These are phyloP conservation scores for Thalia dealbata DNA, from an alignment of 176 grass and related monocot species.

Conservation along the genomic window DNA sequence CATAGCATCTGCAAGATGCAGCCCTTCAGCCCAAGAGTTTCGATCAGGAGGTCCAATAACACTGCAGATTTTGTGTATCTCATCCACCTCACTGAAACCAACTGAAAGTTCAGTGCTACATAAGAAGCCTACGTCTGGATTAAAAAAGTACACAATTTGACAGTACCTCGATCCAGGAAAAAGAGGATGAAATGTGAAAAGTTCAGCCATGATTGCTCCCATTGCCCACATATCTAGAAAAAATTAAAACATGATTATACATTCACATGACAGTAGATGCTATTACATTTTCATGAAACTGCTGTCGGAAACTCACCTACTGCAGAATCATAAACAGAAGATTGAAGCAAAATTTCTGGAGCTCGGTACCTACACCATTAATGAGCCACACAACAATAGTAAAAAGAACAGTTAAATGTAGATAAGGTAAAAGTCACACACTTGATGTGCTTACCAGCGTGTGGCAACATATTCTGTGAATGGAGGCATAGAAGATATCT, in stretches of 20 bases:
- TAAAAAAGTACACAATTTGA: background rate
- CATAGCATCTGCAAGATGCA: conserved; percentile 69
- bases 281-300: conserved; percentile 7
- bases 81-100: conserved; percentile 58
- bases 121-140: background rate
- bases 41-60: conserved; percentile 70
- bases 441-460: conserved; percentile 56
- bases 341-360: conserved; percentile 89
- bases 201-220: conserved; percentile 89
- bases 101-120: background rate
- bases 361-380: conserved; percentile 63
- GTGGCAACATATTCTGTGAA: conserved; percentile 99
- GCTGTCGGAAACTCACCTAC: conserved; percentile 65
- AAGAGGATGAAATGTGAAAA: conserved; percentile 73
- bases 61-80: conserved; percentile 85
- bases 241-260: background rate
- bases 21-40: conserved; percentile 63
- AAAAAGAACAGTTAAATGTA: background rate
- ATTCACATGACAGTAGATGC: conserved; percentile 8
- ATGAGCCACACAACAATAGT: background rate
- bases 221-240: conserved; percentile 94
- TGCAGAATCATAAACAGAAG: conserved; percentile 81
- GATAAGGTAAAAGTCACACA: background rate
- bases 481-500: conserved; percentile 74
- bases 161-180: conserved; percentile 87